Evolutionary conservation across 768 basidiomycete species (phyloP).

Genomic region (Mycena amicta): DNA sequence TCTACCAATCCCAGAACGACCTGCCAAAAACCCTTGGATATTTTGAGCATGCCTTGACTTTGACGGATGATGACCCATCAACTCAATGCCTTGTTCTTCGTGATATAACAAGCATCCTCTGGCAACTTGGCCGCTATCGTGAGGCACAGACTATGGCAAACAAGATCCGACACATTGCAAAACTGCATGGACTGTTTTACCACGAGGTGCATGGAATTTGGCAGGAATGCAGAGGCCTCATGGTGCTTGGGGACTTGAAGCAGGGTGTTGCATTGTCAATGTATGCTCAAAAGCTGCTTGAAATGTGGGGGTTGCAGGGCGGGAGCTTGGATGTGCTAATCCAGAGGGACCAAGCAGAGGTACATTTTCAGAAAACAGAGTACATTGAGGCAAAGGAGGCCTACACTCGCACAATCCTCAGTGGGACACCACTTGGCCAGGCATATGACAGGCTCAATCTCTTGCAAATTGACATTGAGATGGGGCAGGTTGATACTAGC

Average conservation of each 20-base stretch:
- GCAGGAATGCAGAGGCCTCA: slow-evolving; percentile 2
- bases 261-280: slow-evolving; percentile 1
- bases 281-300: slow-evolving; percentile 5
- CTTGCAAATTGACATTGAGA: no score
- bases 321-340: background rate
- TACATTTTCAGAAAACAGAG: slow-evolving; percentile 17
- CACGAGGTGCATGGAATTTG: slow-evolving; percentile 5
- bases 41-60: background rate
- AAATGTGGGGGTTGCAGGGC: slow-evolving; percentile 11
- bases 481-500: no score
- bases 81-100: slow-evolving; percentile 6
- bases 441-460: slow-evolving; percentile 13
- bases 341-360: slow-evolving; percentile 4
- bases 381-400: slow-evolving; percentile 9
- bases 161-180: slow-evolving; percentile 8
- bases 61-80: background rate
- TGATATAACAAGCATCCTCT: background rate
- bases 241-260: slow-evolving; percentile 1
- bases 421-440: slow-evolving; percentile 1
- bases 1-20: slow-evolving; percentile 5
- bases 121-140: slow-evolving; percentile 13
- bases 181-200: slow-evolving; percentile 9
- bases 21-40: slow-evolving; percentile 6
- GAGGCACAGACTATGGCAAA: background rate
- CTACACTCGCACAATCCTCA: slow-evolving; percentile 1